Conservation (phyloP, 2,329 filamentous ascomycete species). For the Colletotrichum simmondsii region DNA sequence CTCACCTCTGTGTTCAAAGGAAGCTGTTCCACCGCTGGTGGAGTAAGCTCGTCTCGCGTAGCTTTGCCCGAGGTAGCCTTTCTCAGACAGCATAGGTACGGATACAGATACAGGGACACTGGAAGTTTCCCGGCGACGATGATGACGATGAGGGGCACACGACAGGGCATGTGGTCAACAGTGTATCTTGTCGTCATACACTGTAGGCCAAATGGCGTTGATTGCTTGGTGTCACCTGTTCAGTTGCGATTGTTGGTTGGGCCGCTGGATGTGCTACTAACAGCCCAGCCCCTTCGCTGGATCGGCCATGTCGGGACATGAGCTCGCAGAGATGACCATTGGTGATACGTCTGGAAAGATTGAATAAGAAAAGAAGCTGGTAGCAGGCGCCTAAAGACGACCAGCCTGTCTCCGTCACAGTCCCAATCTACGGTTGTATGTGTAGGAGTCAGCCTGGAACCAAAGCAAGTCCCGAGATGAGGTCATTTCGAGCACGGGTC, state of each 20-base stretch:
- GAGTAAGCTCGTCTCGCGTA: not conserved
- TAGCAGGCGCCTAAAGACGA: constrained; percentile 8
- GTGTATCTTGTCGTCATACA: not conserved
- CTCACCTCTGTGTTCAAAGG: not conserved
- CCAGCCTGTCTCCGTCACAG: not conserved
- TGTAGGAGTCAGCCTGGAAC: not conserved
- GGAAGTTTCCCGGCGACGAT: not conserved
- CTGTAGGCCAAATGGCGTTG: not conserved
- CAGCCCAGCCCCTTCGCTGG: not conserved
- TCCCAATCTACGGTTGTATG: not conserved
- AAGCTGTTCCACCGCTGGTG: not conserved
- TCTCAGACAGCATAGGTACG: not conserved
- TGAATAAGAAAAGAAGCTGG: constrained; percentile 11
- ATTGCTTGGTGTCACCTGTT: not conserved
- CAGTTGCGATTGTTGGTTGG: not conserved
- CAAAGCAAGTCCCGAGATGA: not conserved
- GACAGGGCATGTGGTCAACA: not conserved
- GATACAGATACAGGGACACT: not conserved
- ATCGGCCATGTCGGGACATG: not conserved
- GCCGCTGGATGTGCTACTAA: not conserved
- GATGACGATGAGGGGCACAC: not conserved
- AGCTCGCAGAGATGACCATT: not conserved
- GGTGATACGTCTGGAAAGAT: not conserved
- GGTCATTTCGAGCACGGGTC: not conserved
- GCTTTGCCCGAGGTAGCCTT: not conserved